phyloP scores from a whole-genome alignment of 805 yeast species.

The Candida chauliodis region DNA sequence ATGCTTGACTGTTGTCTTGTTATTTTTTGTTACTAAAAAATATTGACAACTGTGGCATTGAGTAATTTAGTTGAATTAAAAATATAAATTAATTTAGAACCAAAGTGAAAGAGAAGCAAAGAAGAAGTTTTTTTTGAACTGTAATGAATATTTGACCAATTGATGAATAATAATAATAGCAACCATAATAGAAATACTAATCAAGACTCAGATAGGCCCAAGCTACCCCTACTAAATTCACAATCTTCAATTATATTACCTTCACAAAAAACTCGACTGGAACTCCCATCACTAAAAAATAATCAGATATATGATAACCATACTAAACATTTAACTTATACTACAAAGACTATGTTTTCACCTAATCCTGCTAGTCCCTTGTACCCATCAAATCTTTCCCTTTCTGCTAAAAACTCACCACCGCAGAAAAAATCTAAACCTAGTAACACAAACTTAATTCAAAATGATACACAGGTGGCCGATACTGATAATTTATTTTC shows the following conservation, averaged over 20 bases:
- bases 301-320: not conserved
- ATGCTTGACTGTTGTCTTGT: no score
- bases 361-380: conserved; percentile 6
- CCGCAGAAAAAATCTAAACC: conserved; percentile 2
- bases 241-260: conserved; percentile 1
- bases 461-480: not conserved
- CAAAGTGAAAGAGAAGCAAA: no score
- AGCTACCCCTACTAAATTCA: not conserved
- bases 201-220: not conserved
- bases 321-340: conserved; percentile 2
- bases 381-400: conserved; percentile 3
- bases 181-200: not conserved
- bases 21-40: no score
- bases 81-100: no score
- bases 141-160: no score
- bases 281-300: no score
- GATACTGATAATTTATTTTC: conserved; percentile 4
- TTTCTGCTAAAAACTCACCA: conserved; percentile 1
- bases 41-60: no score
- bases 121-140: no score
- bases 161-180: not conserved
- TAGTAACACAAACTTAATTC: not conserved
- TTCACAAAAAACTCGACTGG: not conserved
- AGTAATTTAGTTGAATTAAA: no score
- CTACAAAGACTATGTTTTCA: conserved; percentile 5